Conservation (phyloP, 2,329 filamentous ascomycete species). For the Herpotrichia juniperi region DNA sequence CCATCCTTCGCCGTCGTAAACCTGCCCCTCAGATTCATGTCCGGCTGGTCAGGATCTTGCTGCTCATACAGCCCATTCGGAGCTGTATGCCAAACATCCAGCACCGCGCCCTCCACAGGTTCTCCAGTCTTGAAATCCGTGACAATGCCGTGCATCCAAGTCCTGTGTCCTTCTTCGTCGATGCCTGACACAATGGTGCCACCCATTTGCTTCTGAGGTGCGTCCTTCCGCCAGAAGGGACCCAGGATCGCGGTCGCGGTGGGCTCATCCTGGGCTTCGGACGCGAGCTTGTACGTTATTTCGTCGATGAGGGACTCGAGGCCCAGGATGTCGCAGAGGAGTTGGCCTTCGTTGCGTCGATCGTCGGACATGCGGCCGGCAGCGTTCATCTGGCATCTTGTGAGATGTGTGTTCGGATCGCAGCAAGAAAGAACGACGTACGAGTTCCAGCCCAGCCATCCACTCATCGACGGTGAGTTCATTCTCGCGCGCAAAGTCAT, state of each 20-base stretch:
- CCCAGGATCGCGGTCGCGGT: conserved; percentile 83
- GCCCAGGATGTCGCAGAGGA: conserved; percentile 64
- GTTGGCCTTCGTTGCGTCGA: conserved; percentile 67
- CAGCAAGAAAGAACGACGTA: conserved; percentile 39
- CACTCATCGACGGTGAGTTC: conserved; percentile 81
- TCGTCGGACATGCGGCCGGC: conserved; percentile 67
- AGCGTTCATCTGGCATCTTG: conserved; percentile 58
- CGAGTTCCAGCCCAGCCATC: conserved; percentile 74
- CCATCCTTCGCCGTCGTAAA: conserved; percentile 72
- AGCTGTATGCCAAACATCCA: conserved; percentile 82
- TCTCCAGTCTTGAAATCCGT: conserved; percentile 64
- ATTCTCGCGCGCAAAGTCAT: conserved; percentile 78
- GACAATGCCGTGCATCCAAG: conserved; percentile 69
- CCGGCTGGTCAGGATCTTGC: conserved; percentile 72
- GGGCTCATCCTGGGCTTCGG: conserved; percentile 55
- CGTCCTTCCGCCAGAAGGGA: conserved; percentile 80
- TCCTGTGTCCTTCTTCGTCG: conserved; percentile 57
- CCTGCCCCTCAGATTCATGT: conserved; percentile 76
- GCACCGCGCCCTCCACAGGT: conserved; percentile 67
- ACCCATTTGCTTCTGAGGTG: conserved; percentile 73
- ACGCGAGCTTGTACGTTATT: conserved; percentile 72
- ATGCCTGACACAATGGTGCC: conserved; percentile 65
- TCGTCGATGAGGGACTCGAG: conserved; percentile 73
- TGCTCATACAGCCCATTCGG: conserved; percentile 74
- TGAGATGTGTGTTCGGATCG: conserved; percentile 9